Base-by-base conservation (phyloP, 768 basidiomycete genomes). In the Crassisporium funariophilum region DNA sequence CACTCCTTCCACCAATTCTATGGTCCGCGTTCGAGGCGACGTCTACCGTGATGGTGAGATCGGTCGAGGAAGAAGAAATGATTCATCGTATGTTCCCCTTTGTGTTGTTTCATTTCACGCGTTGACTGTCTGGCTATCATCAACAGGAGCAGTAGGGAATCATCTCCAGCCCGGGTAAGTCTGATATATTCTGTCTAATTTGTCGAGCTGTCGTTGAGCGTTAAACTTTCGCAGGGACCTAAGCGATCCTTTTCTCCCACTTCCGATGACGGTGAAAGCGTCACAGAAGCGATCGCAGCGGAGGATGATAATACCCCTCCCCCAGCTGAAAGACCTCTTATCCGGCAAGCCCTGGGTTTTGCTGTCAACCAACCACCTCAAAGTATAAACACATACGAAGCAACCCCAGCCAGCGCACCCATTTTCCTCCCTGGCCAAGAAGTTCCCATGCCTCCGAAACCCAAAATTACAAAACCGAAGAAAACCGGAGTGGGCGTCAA, bases 311-410 rank as follows among this genome's bases (percentile, higher is more conserved):
- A 78, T 49, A 72, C 76, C 9, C 75, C 80, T 48, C 76, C 77
- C 33, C 76, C 75, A 35, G 50, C 67, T 16, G 65, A 71, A 27
- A 67, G 69, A 5, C 83, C 83, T 27, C 59, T 85, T 21, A 74
- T 85, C 53, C 75, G 83, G 38, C 76, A 82, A 58, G 70, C 80
- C n/a, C 64, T 85, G 29, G 83, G 69, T 16, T 84, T 84, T 55
- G 61, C 71, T 7, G 35, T 41, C 27, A 45, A 46, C 41, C 52
- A 56, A 48, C 59, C 61, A 22, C 67, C 69, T 21, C 55, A 62
- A 34, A 63, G 56, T 44, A 55, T 73, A 31, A 70, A 60, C 34
- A 78, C 76, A 22, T 78, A 78, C 51, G 63, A 78, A 52, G 72
- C 72, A 9, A 45, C 52, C 12, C 46, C 48, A 9, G 45, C 54